phyloP scores from a whole-genome alignment of 139 green algal species.

The Tetratostichococcus sp. region DNA sequence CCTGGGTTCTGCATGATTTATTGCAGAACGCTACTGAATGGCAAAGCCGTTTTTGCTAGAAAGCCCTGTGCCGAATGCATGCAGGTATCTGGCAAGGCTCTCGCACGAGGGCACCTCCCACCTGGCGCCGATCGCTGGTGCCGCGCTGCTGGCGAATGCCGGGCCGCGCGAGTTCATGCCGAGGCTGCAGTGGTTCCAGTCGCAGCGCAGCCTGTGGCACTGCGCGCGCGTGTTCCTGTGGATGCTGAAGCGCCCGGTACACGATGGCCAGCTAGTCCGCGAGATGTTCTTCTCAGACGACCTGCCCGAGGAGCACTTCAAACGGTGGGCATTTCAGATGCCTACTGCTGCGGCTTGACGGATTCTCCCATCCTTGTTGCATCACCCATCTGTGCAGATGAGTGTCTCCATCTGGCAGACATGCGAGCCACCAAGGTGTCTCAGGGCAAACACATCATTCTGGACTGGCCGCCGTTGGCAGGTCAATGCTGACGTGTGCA shows the following conservation, averaged over 20 bases:
- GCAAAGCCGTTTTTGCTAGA: too few relatives aligned
- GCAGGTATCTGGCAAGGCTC: slow-evolving; percentile 13
- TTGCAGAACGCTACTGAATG: too few relatives aligned
- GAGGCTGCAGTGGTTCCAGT: slow-evolving; percentile 5
- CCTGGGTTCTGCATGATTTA: too few relatives aligned
- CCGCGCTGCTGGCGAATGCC: slow-evolving; percentile 40
- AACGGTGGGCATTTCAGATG: too few relatives aligned
- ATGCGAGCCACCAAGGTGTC: too few relatives aligned
- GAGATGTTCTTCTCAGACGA: neutral
- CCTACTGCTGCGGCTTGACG: too few relatives aligned
- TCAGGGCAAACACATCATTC: too few relatives aligned
- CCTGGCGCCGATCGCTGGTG: slow-evolving; percentile 37
- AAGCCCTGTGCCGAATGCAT: neutral
- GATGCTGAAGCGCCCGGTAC: neutral
- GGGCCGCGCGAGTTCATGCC: neutral
- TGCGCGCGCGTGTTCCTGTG: slow-evolving; percentile 9
- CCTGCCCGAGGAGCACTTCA: neutral
- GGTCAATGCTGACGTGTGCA: too few relatives aligned
- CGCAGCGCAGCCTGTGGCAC: slow-evolving; percentile 13
- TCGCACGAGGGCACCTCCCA: neutral
- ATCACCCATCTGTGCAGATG: too few relatives aligned
- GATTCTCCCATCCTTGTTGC: too few relatives aligned
- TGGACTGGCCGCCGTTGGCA: too few relatives aligned
- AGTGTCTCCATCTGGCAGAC: too few relatives aligned
- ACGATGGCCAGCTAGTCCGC: neutral